Conservation (phyloP, 1,284 basidiomycete genomes). For the Ganoderma sinense region DNA sequence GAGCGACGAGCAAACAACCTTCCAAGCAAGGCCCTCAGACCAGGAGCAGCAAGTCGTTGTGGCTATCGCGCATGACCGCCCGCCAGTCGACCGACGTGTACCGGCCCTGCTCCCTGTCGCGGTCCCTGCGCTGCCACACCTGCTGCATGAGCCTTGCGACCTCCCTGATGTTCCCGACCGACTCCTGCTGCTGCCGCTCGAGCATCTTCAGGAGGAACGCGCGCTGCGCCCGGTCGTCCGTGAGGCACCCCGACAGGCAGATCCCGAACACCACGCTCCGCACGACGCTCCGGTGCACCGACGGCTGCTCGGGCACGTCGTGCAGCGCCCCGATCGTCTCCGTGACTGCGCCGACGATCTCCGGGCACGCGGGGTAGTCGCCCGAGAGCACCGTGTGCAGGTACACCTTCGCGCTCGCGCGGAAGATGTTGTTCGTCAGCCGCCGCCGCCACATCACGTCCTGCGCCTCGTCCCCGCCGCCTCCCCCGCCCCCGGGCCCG, state of each 20-base stretch:
- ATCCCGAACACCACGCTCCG: slow-evolving; percentile 82
- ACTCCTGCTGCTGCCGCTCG: slow-evolving; percentile 54
- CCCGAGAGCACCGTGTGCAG: slow-evolving; percentile 76
- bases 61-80: slow-evolving; percentile 53
- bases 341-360: slow-evolving; percentile 62
- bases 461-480: slow-evolving; percentile 8
- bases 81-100: slow-evolving; percentile 66
- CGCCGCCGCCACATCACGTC: slow-evolving; percentile 8
- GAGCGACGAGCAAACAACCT: neutral
- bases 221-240: slow-evolving; percentile 56
- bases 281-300: slow-evolving; percentile 63
- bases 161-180: slow-evolving; percentile 68
- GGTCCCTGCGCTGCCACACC: slow-evolving; percentile 59
- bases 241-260: slow-evolving; percentile 75
- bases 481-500: neutral
- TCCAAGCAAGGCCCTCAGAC: slow-evolving; percentile 48
- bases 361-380: slow-evolving; percentile 65
- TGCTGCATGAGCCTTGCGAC: slow-evolving; percentile 62
- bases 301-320: slow-evolving; percentile 48
- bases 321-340: slow-evolving; percentile 62
- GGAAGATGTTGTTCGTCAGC: slow-evolving; percentile 74
- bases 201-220: slow-evolving; percentile 56
- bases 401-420: slow-evolving; percentile 75
- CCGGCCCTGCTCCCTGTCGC: slow-evolving; percentile 33
- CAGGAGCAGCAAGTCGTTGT: slow-evolving; percentile 59